These are phyloP conservation scores for Pseudogymnoascus sp. DNA, from an alignment of 2,329 filamentous ascomycete species.

Conservation along the genomic window DNA sequence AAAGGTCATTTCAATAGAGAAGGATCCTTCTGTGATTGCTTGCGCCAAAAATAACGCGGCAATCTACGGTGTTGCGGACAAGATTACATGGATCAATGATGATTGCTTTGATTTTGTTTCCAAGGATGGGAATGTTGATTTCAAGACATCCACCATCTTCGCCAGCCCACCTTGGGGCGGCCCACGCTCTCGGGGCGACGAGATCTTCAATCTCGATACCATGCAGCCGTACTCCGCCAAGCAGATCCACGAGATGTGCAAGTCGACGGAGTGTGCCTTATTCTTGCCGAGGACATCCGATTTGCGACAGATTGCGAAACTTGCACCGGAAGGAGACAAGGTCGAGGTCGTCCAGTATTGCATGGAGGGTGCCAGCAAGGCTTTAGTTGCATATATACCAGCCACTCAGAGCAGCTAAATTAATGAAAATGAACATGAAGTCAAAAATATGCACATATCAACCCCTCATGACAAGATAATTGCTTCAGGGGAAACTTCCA, in stretches of 20 bases:
- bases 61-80: conserved; percentile 70
- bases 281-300: conserved; percentile 84
- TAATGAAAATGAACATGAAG: not conserved
- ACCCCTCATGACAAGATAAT: not conserved
- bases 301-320: conserved; percentile 65
- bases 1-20: conserved; percentile 82
- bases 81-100: conserved; percentile 79
- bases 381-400: conserved; percentile 58
- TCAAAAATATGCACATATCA: not conserved
- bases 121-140: conserved; percentile 45
- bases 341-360: conserved; percentile 83
- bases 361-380: conserved; percentile 83
- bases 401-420: not conserved
- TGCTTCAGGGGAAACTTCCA: not conserved
- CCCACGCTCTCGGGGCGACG: conserved; percentile 54
- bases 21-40: conserved; percentile 68
- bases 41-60: conserved; percentile 91
- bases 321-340: conserved; percentile 44
- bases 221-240: conserved; percentile 83
- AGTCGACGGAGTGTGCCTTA: conserved; percentile 56
- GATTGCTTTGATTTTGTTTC: conserved; percentile 64
- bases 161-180: conserved; percentile 71
- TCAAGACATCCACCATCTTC: conserved; percentile 45
- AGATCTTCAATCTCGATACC: conserved; percentile 72
- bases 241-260: conserved; percentile 57